Conservation (phyloP, 2,329 filamentous ascomycete species). For the Akanthomyces dipterigenus region DNA sequence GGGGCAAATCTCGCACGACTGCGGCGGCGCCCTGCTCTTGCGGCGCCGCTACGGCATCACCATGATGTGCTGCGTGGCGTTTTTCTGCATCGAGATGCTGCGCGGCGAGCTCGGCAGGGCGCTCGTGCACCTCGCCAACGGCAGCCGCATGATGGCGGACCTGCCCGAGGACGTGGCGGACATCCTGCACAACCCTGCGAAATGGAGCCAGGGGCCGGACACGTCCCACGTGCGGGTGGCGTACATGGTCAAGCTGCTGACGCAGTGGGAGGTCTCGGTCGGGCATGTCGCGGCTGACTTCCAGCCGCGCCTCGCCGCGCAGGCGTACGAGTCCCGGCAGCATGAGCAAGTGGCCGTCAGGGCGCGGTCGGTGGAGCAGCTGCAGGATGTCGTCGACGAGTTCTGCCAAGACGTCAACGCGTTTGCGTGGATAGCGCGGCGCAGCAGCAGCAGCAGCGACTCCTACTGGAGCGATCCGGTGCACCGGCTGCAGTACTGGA, state of each 20-base stretch:
- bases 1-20: constrained; percentile 20
- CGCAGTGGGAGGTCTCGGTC: constrained; percentile 18
- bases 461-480: constrained; percentile 14
- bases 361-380: constrained; percentile 15
- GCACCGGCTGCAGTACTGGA: constrained; percentile 16
- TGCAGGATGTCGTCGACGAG: constrained; percentile 17
- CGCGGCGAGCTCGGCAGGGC: constrained; percentile 21
- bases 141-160: constrained; percentile 24
- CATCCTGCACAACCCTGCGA: constrained; percentile 15
- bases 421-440: constrained; percentile 15
- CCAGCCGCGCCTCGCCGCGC: constrained; percentile 16
- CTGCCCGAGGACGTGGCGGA: constrained; percentile 19
- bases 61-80: constrained; percentile 26
- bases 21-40: background rate
- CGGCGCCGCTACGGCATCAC: constrained; percentile 18
- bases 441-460: constrained; percentile 7
- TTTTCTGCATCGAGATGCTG: constrained; percentile 25
- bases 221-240: constrained; percentile 15
- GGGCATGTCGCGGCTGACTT: constrained; percentile 17
- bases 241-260: constrained; percentile 19
- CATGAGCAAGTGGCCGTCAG: constrained; percentile 12
- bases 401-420: constrained; percentile 20
- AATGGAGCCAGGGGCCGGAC: constrained; percentile 14
- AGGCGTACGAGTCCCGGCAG: constrained; percentile 15
- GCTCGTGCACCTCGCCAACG: constrained; percentile 23